These are phyloP conservation scores for Hirschioporus abietinus DNA, from an alignment of 768 basidiomycete species.

Conservation along the genomic window DNA sequence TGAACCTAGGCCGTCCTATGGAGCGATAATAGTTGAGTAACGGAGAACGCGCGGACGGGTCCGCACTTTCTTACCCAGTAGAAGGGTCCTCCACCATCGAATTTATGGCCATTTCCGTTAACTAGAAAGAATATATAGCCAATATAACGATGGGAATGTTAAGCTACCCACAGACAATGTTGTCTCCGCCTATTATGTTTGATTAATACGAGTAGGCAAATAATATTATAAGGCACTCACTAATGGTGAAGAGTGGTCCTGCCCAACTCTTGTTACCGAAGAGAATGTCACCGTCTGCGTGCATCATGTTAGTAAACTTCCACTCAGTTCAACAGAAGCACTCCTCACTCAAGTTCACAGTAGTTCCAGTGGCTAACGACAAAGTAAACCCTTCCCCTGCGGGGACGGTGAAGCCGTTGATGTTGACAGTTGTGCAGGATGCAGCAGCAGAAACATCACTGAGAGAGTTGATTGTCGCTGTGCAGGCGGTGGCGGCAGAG, in stretches of 20 bases:
- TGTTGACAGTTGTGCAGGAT: slow-evolving; percentile 23
- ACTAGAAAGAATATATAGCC: slow-evolving; percentile 10
- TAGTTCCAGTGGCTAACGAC: slow-evolving; percentile 18
- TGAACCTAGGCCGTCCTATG: slow-evolving; percentile 16
- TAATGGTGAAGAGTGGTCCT: slow-evolving; percentile 11
- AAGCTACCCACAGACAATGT: slow-evolving; percentile 9
- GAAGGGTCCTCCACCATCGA: slow-evolving; percentile 21
- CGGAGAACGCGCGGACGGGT: background rate
- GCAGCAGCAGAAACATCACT: slow-evolving; percentile 16
- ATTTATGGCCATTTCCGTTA: slow-evolving; percentile 21
- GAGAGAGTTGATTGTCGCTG: slow-evolving; percentile 19
- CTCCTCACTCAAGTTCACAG: slow-evolving; percentile 17
- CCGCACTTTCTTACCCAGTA: slow-evolving; percentile 15
- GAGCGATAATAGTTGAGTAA: background rate
- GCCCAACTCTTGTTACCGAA: slow-evolving; percentile 15
- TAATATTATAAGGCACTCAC: slow-evolving; percentile 1
- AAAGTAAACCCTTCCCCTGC: slow-evolving; percentile 17
- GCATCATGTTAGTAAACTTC: slow-evolving; percentile 7
- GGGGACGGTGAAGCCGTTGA: slow-evolving; percentile 15
- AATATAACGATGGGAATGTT: background rate
- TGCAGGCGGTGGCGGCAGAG: slow-evolving; percentile 14
- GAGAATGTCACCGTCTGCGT: slow-evolving; percentile 17
- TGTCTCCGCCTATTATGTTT: slow-evolving; percentile 5
- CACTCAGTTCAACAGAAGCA: background rate
- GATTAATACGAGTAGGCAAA: background rate